Percentiles rank a stretch among this genome's conserved stretches.
Evolutionary conservation across 2,329 filamentous ascomycete species (phyloP).

Genomic region (Epichloe aotearoae): DNA sequence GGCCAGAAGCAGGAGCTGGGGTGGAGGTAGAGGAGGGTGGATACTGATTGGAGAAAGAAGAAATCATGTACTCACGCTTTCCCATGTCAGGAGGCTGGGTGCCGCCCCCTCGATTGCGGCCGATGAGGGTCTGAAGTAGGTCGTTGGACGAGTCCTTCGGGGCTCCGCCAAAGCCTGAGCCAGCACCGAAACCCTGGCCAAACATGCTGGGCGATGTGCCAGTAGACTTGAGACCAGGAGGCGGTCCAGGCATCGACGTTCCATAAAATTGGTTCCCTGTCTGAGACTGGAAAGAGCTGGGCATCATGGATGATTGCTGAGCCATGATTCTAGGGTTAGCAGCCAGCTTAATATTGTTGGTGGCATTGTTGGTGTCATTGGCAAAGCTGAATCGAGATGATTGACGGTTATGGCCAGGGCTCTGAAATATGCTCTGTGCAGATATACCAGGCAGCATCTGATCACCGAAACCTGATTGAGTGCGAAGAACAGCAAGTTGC

Average conservation of each 20-base stretch:
- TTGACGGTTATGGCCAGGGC: slow-evolving; percentile 63
- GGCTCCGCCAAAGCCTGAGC: slow-evolving; percentile 50
- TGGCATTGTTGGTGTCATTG: slow-evolving; percentile 48
- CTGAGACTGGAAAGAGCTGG: slow-evolving; percentile 46
- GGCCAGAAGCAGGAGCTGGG: slow-evolving; percentile 79
- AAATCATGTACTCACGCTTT: slow-evolving; percentile 98
- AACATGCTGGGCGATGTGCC: slow-evolving; percentile 94
- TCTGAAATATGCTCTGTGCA: slow-evolving; percentile 37
- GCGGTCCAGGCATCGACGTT: slow-evolving; percentile 78
- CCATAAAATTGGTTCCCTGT: slow-evolving; percentile 63
- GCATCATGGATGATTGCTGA: slow-evolving; percentile 82
- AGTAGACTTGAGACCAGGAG: slow-evolving; percentile 87
- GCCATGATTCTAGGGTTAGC: slow-evolving; percentile 70
- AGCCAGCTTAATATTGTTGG: slow-evolving; percentile 57
- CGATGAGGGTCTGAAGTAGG: slow-evolving; percentile 70
- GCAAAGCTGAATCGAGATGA: slow-evolving; percentile 80
- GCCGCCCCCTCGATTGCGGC: slow-evolving; percentile 52
- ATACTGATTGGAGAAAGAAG: slow-evolving; percentile 81
- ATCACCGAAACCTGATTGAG: slow-evolving; percentile 45
- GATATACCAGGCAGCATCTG: slow-evolving; percentile 47
- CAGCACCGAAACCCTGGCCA: slow-evolving; percentile 68
- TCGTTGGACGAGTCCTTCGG: slow-evolving; percentile 55
- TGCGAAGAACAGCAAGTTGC: slow-evolving; percentile 54
- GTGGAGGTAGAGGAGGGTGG: slow-evolving; percentile 68
- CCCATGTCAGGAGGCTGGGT: slow-evolving; percentile 67